phyloP scores from a whole-genome alignment of 441 rosid species.

The Erodium moschatum region DNA sequence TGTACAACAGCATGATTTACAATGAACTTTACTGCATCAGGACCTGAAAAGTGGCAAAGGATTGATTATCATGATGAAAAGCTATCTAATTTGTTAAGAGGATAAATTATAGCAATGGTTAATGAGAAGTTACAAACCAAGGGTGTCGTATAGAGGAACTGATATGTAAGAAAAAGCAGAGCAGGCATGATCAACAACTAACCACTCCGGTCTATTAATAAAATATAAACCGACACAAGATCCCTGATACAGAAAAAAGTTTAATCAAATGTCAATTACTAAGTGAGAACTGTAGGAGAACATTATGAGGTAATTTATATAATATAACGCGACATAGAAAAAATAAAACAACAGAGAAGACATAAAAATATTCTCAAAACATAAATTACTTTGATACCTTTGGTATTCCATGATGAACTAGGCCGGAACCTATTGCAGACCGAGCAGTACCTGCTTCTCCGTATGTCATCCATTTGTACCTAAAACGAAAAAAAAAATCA shows the following conservation, averaged over 20 bases:
- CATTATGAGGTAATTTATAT: too few relatives aligned
- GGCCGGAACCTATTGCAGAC: slow-evolving; percentile 75
- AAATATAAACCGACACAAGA: slow-evolving; percentile 80
- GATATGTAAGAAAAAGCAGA: slow-evolving; percentile 79
- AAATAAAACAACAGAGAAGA: background rate
- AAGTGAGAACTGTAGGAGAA: slow-evolving; percentile 15
- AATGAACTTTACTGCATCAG: slow-evolving; percentile 86
- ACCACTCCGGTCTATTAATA: slow-evolving; percentile 94
- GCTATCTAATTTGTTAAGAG: background rate
- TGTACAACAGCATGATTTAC: slow-evolving; percentile 75
- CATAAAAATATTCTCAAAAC: background rate
- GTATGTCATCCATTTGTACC: slow-evolving; percentile 98
- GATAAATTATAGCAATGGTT: slow-evolving; percentile 15
- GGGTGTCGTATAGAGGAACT: slow-evolving; percentile 97
- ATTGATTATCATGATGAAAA: slow-evolving; percentile 15
- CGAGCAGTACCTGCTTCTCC: slow-evolving; percentile 93
- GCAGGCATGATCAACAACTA: slow-evolving; percentile 89
- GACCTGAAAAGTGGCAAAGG: slow-evolving; percentile 42
- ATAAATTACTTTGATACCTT: slow-evolving; percentile 28
- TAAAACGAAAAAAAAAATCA: slow-evolving; percentile 17
- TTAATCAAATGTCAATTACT: slow-evolving; percentile 11
- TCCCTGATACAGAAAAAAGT: slow-evolving; percentile 41
- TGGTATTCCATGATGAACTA: slow-evolving; percentile 59
- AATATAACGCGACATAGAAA: slow-evolving; percentile 3
- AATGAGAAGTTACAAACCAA: slow-evolving; percentile 43